Conservation (phyloP, 169 alveolate genomes). For the Plasmodium vivax region DNA sequence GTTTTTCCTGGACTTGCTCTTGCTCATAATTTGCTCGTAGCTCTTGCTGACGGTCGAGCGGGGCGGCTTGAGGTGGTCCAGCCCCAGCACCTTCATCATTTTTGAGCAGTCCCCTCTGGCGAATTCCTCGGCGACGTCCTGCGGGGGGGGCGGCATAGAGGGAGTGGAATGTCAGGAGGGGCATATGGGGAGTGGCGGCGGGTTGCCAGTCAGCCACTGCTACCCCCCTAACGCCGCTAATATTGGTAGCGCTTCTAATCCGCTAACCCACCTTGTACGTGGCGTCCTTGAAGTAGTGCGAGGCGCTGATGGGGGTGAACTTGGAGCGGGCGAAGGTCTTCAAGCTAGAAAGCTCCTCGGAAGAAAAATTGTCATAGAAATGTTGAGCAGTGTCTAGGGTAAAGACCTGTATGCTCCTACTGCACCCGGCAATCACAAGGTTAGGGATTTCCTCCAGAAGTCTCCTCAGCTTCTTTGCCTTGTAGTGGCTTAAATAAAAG, state of each 20-base stretch:
- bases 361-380: constrained; percentile 57
- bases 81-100: not conserved
- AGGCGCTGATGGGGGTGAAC: constrained; percentile 44
- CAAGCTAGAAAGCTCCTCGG: constrained; percentile 26
- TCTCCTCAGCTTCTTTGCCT: constrained; percentile 67
- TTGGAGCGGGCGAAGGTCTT: constrained; percentile 47
- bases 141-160: not conserved
- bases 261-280: constrained; percentile 38
- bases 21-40: not conserved
- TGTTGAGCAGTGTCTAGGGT: constrained; percentile 76
- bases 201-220: not conserved
- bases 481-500: constrained; percentile 66
- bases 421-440: constrained; percentile 76
- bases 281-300: constrained; percentile 46
- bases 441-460: constrained; percentile 78
- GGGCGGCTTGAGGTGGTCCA: not conserved
- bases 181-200: not conserved
- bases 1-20: not conserved
- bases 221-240: not conserved
- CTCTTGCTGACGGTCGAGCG: not conserved
- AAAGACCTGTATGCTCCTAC: constrained; percentile 79
- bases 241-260: not conserved
- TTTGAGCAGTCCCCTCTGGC: not conserved
- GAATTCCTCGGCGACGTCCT: not conserved
- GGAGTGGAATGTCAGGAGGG: too few species aligned